Evolutionary conservation across 148 eudicot species (phyloP).

Genomic region (Hydrangea macrophylla): DNA sequence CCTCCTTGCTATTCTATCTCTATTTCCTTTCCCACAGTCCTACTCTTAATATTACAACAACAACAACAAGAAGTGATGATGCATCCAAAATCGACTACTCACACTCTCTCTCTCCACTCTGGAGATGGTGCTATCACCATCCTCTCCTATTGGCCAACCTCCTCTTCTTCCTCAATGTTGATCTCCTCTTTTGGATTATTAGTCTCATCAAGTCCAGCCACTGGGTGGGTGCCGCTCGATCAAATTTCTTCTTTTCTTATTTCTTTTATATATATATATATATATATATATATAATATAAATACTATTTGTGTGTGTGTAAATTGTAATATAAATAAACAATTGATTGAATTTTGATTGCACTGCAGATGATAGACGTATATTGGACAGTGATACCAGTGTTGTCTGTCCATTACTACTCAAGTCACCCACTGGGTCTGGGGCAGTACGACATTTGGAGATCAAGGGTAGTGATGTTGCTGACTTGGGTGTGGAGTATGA

Average conservation of each 20-base stretch:
- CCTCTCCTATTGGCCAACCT: constrained; percentile 66
- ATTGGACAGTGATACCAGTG: constrained; percentile 86
- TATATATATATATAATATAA: neutral
- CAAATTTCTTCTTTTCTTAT: neutral
- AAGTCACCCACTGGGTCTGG: constrained; percentile 57
- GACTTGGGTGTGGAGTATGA: constrained; percentile 79
- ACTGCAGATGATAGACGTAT: constrained; percentile 84
- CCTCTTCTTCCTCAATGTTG: constrained; percentile 74
- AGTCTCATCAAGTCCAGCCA: constrained; percentile 76
- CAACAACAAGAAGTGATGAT: neutral
- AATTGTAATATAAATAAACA: too few relatives aligned
- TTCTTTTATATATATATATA: neutral
- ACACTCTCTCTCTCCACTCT: constrained; percentile 32
- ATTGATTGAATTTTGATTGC: neutral
- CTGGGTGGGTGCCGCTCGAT: constrained; percentile 49
- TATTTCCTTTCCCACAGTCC: constrained; percentile 45
- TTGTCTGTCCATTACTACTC: constrained; percentile 65
- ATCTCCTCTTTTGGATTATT: constrained; percentile 72
- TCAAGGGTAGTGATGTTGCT: constrained; percentile 53
- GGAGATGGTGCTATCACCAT: constrained; percentile 76
- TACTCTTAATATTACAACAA: neutral
- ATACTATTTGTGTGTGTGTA: too few relatives aligned
- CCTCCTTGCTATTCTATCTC: constrained; percentile 67
- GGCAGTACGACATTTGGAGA: constrained; percentile 47
- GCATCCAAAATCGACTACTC: too few relatives aligned